Conservation (phyloP, 2,329 filamentous ascomycete genomes). For the Paecilomyces formosus region DNA sequence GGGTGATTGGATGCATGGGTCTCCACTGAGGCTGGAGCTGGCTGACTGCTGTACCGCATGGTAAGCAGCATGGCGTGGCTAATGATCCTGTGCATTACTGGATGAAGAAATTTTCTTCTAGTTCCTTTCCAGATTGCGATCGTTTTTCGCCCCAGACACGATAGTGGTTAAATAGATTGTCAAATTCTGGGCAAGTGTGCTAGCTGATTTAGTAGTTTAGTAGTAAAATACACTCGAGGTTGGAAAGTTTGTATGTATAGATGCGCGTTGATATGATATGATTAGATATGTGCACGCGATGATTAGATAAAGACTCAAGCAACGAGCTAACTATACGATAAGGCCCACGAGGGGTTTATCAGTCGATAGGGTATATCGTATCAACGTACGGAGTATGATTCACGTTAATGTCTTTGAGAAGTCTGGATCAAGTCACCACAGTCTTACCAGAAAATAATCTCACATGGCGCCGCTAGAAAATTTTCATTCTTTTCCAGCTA, state of each 20-base stretch:
- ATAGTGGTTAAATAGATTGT: no score
- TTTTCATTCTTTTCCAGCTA: not conserved
- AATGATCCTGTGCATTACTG: no score
- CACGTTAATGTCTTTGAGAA: not conserved
- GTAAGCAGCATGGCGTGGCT: no score
- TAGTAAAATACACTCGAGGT: not conserved
- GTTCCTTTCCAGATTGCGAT: no score
- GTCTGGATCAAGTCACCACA: not conserved
- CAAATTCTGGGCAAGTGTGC: no score
- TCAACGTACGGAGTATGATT: no score
- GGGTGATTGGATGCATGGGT: no score
- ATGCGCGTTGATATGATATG: not conserved
- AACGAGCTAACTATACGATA: not conserved
- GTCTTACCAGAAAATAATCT: not conserved
- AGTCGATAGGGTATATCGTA: not conserved
- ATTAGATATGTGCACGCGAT: not conserved
- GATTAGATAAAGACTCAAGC: not conserved
- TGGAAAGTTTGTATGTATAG: not conserved
- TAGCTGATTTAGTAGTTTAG: not conserved
- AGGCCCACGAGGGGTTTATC: not conserved
- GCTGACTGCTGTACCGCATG: no score
- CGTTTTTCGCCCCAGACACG: no score
- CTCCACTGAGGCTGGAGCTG: no score
- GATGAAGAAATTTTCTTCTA: no score
- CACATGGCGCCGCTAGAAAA: not conserved